Percentiles rank a stretch among this genome's conserved stretches.
phyloP scores from a whole-genome alignment of 208 protist genomes.

The Crithidia acanthocephali region DNA sequence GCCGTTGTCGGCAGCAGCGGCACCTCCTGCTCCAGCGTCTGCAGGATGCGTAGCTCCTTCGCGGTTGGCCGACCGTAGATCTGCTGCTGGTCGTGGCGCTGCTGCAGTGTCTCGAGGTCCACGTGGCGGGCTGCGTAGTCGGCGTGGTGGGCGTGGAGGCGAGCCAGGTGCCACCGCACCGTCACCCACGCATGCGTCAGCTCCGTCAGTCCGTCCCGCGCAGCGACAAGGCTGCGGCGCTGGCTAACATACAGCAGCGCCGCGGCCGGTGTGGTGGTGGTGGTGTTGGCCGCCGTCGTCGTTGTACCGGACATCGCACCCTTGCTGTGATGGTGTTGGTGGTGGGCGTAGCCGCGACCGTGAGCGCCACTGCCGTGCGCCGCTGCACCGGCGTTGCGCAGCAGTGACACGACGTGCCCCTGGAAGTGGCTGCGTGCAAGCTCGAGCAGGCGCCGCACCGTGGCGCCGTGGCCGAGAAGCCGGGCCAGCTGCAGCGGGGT shows the following conservation, averaged over 20 bases:
- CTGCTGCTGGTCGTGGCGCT: constrained; percentile 61
- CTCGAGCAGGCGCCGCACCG: constrained; percentile 29
- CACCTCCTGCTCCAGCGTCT: constrained; percentile 50
- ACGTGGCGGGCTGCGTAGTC: constrained; percentile 51
- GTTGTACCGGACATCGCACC: too few relatives aligned
- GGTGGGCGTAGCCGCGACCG: background rate
- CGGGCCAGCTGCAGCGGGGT: constrained; percentile 19
- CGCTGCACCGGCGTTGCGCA: background rate
- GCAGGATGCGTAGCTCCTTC: constrained; percentile 77
- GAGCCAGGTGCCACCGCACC: constrained; percentile 61
- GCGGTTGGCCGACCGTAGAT: constrained; percentile 70
- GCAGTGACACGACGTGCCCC: constrained; percentile 24
- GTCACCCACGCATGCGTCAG: constrained; percentile 58
- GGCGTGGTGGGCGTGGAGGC: constrained; percentile 46
- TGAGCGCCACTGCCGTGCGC: background rate
- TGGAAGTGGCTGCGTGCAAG: constrained; percentile 19
- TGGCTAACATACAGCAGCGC: constrained; percentile 1
- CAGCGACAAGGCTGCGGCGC: constrained; percentile 16
- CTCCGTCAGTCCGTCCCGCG: constrained; percentile 72
- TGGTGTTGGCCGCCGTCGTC: background rate
- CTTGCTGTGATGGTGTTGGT: background rate
- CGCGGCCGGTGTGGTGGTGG: background rate
- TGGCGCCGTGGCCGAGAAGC: constrained; percentile 31
- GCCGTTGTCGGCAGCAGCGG: constrained; percentile 50
- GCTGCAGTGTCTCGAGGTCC: constrained; percentile 66